A percentile compares a stretch with the other conserved stretches of the same genome.
phyloP scores from a whole-genome alignment of 768 basidiomycete species.

The Lanmaoa rubissima region DNA sequence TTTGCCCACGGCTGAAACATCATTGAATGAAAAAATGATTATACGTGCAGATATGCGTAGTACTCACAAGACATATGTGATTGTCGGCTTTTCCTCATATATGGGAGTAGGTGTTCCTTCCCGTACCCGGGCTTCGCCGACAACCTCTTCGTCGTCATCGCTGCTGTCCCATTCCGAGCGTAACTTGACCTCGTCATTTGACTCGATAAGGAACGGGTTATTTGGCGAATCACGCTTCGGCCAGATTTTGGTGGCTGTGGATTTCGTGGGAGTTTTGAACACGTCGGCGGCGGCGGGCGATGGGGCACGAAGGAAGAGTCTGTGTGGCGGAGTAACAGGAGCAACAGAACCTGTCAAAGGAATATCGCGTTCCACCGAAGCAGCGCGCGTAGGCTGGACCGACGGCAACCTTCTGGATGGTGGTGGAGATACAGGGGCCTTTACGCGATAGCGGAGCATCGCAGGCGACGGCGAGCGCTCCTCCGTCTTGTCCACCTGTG shows the following conservation, averaged over 20 bases:
- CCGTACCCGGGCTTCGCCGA: conserved; percentile 33
- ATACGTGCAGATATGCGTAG: neutral
- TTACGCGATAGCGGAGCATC: conserved; percentile 32
- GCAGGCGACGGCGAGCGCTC: conserved; percentile 36
- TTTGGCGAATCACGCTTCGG: conserved; percentile 62
- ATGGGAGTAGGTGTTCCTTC: conserved; percentile 38
- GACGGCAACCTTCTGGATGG: conserved; percentile 54
- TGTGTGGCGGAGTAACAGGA: conserved; percentile 28
- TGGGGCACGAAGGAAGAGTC: conserved; percentile 20
- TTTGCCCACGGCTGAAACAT: conserved; percentile 61
- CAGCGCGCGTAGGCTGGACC: conserved; percentile 26
- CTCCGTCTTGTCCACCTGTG: conserved; percentile 9
- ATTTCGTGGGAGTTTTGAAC: conserved; percentile 41
- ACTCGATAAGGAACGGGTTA: conserved; percentile 63
- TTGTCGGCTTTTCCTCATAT: conserved; percentile 54
- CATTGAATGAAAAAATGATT: neutral
- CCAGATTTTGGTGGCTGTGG: conserved; percentile 34
- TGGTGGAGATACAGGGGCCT: conserved; percentile 61
- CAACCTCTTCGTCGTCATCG: conserved; percentile 31
- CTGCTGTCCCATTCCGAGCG: conserved; percentile 32
- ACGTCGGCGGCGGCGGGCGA: conserved; percentile 15
- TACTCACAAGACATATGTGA: conserved; percentile 75
- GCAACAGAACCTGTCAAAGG: conserved; percentile 9
- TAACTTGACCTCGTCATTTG: conserved; percentile 17
- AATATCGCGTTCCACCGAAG: conserved; percentile 22